Base-by-base conservation (phyloP, 164 flowering plant species). In the Sedum album region DNA sequence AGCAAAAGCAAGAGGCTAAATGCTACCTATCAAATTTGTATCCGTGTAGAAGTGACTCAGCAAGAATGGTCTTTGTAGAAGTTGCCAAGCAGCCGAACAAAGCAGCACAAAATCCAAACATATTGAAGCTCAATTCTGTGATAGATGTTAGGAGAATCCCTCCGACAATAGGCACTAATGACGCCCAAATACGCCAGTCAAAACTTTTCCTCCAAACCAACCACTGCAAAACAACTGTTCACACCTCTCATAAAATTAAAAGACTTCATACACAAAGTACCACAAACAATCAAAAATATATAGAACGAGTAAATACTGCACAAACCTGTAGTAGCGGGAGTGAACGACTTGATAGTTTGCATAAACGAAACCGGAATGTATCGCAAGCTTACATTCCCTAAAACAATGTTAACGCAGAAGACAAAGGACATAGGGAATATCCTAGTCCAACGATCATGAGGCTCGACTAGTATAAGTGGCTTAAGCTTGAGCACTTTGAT, bases 361-460 rank as follows among this genome's bases (percentile, higher is more conserved):
- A 93, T 93, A 73, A 93, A 93, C 31, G 98, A 93, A 69, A 93
- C 98, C 51, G 98, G 98, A 69, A 93, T 91, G 77, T 86, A 93
- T 9, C 98, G 88, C 28, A 93, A 78, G 86, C 98, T 93, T 67
- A 91, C 93, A 79, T 93, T 93, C 66, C 98, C 98, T 79, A 93
- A 66, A 41, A 91, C 97, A 69, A 93, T 93, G 80, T 93, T 93
- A 66, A 93, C 84, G 71, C 97, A 93, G 72, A 93, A 93, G 65
- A 93, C 92, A 79, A 88, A 91, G 23, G 98, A 91, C 98, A 93
- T 93, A 23, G 98, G 98, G 73, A 93, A 89, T 70, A 93, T 93
- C 79, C 96, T 86, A 76, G 83, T 89, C 98, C 96, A 93, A 31
- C 93, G 91, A 80, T 93, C 98, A 81, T 86, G 93, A 33, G 89